Evolutionary conservation across 2,329 filamentous ascomycete genomes (phyloP), one percentile per base, ranked within the genome.

Genomic region (Aspergillus ruber): DNA sequence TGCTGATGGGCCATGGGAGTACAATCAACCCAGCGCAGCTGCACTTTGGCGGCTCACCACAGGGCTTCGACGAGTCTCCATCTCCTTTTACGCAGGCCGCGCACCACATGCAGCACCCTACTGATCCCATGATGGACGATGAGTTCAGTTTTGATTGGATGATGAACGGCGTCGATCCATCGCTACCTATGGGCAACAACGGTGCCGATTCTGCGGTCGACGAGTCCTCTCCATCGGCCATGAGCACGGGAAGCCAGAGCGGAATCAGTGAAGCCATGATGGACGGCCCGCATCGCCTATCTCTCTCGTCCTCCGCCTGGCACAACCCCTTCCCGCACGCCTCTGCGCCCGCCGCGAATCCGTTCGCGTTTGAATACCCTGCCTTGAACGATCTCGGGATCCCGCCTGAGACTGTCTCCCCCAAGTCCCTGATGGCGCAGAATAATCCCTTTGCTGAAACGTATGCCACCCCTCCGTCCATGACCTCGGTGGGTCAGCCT

Each of bases 181-280:
- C 86, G 41, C 81, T 91, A 76, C 80, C 80, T 6, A 83, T 89
- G 65, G 78, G 77, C 58, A 81, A 79, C 48, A 29, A 39, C 6
- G 72, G 75, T 47, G 86, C 85, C 60, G 90, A 95, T 58, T 85
- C 84, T 55, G 89, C 88, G 23, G 81, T 96, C 46, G 91, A 95
- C 60, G 90, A 87, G 50, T 97, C 93, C 9, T 97, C 93, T 12
- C 93, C 93, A 13, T 97, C 93, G 7, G 90, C 90, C 42, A 91
- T 97, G 67, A 97, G 91, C 73, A 95, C 88, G 39, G 88, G 88
- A 50, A 97, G 90, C 69, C 90, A 94, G 63, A 91, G 87, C 65
- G 67, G 67, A 9, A 67, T 67, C 42, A 94, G 88, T 69, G 93
- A 97, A 65, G 83, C 90, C 50, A 90, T 95, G 85, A 76, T 93